Conservation (phyloP, 108 stramenopile species). For the Skeletonema potamos region DNA sequence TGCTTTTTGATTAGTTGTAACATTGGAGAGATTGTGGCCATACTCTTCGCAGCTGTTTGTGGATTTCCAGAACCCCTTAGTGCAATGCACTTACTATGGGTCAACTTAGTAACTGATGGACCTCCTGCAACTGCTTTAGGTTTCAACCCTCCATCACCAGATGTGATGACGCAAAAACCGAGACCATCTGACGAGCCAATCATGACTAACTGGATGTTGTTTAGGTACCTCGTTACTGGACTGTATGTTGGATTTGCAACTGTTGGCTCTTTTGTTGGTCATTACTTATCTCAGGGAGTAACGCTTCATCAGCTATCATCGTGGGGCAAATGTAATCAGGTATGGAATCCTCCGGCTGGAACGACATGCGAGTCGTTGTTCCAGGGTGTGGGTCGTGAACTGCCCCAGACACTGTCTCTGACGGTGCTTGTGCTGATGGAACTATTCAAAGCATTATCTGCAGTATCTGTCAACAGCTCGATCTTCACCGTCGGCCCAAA, state of each 20-base stretch:
- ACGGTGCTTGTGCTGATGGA: constrained; percentile 96
- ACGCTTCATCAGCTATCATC: constrained; percentile 47
- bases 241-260: constrained; percentile 96
- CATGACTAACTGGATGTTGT: constrained; percentile 93
- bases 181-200: constrained; percentile 93
- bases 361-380: constrained; percentile 70
- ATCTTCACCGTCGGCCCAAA: constrained; percentile 88
- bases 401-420: constrained; percentile 90
- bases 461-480: constrained; percentile 93
- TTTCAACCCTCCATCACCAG: constrained; percentile 96
- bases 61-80: constrained; percentile 97
- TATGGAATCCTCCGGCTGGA: constrained; percentile 44
- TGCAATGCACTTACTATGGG: constrained; percentile 98
- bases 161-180: constrained; percentile 89
- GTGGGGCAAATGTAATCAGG: constrained; percentile 64
- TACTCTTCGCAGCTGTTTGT: constrained; percentile 87
- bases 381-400: constrained; percentile 70
- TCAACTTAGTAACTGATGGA: constrained; percentile 98
- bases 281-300: constrained; percentile 83
- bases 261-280: constrained; percentile 90
- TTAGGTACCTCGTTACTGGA: constrained; percentile 92
- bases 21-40: constrained; percentile 96
- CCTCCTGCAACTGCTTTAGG: constrained; percentile 98
- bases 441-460: constrained; percentile 94
- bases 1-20: constrained; percentile 98